These are phyloP conservation scores for Physcomitrellopsis africana DNA, from an alignment of 225 moss, liverwort and hornwort genomes.

Conservation along the genomic window DNA sequence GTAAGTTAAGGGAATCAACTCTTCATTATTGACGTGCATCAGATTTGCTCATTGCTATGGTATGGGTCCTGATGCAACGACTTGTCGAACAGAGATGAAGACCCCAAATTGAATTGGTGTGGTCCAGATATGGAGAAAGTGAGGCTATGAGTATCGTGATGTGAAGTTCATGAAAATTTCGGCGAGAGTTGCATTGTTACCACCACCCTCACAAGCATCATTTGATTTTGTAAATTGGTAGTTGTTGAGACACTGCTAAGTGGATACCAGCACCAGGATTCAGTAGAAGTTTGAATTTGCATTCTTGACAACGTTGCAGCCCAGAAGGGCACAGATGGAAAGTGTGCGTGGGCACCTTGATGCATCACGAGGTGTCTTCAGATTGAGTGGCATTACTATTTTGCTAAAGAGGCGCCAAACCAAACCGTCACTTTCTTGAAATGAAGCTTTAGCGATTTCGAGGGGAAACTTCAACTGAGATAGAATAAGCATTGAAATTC, in stretches of 20 bases:
- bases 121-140: constrained; percentile 1
- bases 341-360: neutral
- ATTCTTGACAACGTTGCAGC: neutral
- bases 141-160: neutral
- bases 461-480: neutral
- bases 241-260: neutral
- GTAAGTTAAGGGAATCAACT: neutral
- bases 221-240: neutral
- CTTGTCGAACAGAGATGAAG: constrained; percentile 4
- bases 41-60: neutral
- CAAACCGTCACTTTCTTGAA: neutral
- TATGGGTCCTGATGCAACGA: neutral
- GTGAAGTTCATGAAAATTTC: neutral
- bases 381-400: neutral
- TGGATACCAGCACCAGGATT: neutral
- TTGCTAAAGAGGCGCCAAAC: neutral
- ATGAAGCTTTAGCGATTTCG: neutral
- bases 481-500: neutral
- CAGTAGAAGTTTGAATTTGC: neutral
- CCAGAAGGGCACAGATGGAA: neutral
- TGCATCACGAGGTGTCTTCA: neutral
- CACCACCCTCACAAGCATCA: neutral
- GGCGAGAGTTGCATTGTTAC: neutral
- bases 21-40: neutral
- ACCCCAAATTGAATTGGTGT: neutral